These are phyloP conservation scores for Microbotryum saponariae DNA, from an alignment of 1,284 basidiomycete species.

Conservation along the genomic window DNA sequence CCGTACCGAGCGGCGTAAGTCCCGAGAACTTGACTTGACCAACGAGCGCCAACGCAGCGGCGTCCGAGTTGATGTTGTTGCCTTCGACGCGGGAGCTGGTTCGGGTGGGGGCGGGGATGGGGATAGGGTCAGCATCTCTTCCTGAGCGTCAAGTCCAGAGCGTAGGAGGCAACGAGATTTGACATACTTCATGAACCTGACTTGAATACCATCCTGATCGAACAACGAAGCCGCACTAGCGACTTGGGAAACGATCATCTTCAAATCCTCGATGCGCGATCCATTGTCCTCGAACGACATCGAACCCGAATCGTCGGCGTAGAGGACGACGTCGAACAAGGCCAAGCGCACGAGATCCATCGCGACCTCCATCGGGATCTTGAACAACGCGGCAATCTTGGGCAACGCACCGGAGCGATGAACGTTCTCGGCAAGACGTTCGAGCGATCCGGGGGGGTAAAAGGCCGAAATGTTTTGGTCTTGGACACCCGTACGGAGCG, in stretches of 20 bases:
- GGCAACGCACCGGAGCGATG: conserved; percentile 42
- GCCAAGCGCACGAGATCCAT: not conserved
- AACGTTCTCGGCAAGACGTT: conserved; percentile 44
- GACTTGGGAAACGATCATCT: conserved; percentile 40
- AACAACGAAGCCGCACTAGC: conserved; percentile 45
- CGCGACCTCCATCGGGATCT: conserved; percentile 29
- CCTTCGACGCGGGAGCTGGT: conserved; percentile 43
- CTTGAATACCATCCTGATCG: conserved; percentile 46
- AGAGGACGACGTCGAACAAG: not conserved
- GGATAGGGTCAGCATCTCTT: no score
- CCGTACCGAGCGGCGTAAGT: conserved; percentile 40
- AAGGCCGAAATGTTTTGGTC: conserved; percentile 44
- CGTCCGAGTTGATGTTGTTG: conserved; percentile 43
- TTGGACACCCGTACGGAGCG: conserved; percentile 12
- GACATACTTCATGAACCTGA: not conserved
- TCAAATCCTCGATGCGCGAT: conserved; percentile 44
- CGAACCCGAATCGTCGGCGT: conserved; percentile 32
- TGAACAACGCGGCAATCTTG: conserved; percentile 44
- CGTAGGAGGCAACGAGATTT: not conserved
- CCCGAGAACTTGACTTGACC: conserved; percentile 46
- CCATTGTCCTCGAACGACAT: conserved; percentile 44
- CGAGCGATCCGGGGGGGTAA: conserved; percentile 43
- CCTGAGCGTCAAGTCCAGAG: no score
- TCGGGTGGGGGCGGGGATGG: no score
- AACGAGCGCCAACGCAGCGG: conserved; percentile 41